These are phyloP conservation scores for Flaveria robusta DNA, from an alignment of 129 eudicot species.

Conservation along the genomic window DNA sequence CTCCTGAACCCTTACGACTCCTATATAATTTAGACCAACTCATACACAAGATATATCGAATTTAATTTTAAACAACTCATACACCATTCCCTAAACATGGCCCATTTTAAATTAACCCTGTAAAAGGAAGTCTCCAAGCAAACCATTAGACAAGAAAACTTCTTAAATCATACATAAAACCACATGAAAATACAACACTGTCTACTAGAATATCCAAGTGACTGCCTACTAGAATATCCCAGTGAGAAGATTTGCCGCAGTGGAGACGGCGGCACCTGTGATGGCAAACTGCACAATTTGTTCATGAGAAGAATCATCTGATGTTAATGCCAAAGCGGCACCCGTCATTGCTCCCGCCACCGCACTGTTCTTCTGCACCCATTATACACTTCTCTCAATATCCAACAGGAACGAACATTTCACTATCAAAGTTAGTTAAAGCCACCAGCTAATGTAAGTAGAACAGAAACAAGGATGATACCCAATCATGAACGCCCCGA, in stretches of 20 bases:
- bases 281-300: conserved; percentile 81
- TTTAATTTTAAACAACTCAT: too few relatives aligned
- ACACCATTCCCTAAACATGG: too few relatives aligned
- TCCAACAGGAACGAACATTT: not conserved
- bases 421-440: not conserved
- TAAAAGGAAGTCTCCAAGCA: not conserved
- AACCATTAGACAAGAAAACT: not conserved
- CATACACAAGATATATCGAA: too few relatives aligned
- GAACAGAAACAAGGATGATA: conserved; percentile 21
- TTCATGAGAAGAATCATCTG: conserved; percentile 61
- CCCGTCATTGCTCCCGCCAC: conserved; percentile 89
- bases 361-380: conserved; percentile 76
- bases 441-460: not conserved
- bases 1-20: too few relatives aligned
- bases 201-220: conserved; percentile 60
- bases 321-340: conserved; percentile 63
- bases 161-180: not conserved
- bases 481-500: conserved; percentile 93
- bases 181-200: not conserved
- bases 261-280: conserved; percentile 83
- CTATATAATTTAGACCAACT: too few relatives aligned
- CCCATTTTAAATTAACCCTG: too few relatives aligned
- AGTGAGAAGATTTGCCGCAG: conserved; percentile 82
- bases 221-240: conserved; percentile 62
- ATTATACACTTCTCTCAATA: not conserved